A percentile compares a stretch with the other conserved stretches of the same genome.
These are phyloP conservation scores for Pinus albicaulis DNA, from an alignment of 75 land plant genomes.

Conservation along the genomic window DNA sequence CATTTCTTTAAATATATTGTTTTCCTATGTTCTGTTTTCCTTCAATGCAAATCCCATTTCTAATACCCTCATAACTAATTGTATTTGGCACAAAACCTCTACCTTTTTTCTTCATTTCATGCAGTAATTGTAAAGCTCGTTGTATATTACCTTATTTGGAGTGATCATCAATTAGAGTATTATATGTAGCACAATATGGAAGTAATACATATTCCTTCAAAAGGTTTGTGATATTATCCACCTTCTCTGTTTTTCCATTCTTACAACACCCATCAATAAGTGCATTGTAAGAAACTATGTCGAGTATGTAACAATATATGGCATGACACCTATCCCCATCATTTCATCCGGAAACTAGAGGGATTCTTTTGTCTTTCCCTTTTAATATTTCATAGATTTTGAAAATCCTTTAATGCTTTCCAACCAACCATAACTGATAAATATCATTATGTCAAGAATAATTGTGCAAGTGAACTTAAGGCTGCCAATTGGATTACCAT, in stretches of 20 bases:
- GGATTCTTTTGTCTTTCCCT: conserved; percentile 44
- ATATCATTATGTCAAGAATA: no score
- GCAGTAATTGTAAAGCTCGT: conserved; percentile 36
- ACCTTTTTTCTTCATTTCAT: conserved; percentile 11
- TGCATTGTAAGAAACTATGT: conserved; percentile 42
- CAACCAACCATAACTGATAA: no score
- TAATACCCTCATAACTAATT: conserved; percentile 41
- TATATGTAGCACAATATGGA: conserved; percentile 33
- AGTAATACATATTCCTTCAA: conserved; percentile 33
- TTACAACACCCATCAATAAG: conserved; percentile 55
- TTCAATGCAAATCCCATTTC: conserved; percentile 40
- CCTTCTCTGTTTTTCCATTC: conserved; percentile 29
- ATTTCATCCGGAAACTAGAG: conserved; percentile 51
- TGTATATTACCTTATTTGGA: conserved; percentile 40
- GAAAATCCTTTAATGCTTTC: no score
- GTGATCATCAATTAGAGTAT: conserved; percentile 44
- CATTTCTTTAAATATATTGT: conserved; percentile 22
- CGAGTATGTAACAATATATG: conserved; percentile 64
- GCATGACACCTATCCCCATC: conserved; percentile 49
- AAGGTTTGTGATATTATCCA: conserved; percentile 28
- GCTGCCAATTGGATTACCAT: no score
- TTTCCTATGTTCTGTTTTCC: conserved; percentile 29
- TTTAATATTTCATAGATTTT: no score
- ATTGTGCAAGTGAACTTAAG: no score
- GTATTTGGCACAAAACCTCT: conserved; percentile 24